A percentile compares a stretch with the other conserved stretches of the same genome.
phyloP scores from a whole-genome alignment of 331 rosid species.

The Malus hybrid region DNA sequence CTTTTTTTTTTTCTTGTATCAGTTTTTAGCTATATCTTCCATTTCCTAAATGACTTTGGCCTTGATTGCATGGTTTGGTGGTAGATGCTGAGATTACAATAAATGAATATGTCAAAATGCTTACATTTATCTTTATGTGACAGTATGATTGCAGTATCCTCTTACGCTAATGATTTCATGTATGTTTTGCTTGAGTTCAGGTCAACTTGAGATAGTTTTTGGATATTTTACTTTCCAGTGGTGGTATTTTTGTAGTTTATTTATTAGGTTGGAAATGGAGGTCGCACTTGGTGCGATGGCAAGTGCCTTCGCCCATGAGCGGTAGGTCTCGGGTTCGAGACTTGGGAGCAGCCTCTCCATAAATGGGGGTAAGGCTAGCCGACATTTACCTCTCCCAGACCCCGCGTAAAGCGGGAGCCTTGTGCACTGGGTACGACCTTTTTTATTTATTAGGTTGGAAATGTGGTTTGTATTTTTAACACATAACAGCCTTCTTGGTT shows the following conservation, averaged over 20 bases:
- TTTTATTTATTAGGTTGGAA: not conserved
- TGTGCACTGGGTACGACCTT: no score
- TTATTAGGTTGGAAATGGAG: not conserved
- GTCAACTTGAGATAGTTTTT: not conserved
- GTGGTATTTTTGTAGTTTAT: not conserved
- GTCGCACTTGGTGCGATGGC: no score
- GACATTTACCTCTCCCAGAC: no score
- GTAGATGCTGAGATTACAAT: not conserved
- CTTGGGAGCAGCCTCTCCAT: no score
- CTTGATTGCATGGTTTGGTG: not conserved
- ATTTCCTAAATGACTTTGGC: not conserved
- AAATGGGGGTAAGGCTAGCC: no score
- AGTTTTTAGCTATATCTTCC: constrained; percentile 4
- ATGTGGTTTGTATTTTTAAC: not conserved
- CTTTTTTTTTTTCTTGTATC: not conserved
- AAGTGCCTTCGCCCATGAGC: no score
- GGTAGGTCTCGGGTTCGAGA: no score
- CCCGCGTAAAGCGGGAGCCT: no score
- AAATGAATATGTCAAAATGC: not conserved
- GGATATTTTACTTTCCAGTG: not conserved
- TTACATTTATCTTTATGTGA: not conserved
- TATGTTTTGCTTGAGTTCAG: not conserved
- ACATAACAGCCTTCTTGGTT: not conserved
- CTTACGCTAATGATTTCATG: not conserved
- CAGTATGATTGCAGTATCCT: not conserved